phyloP scores from a whole-genome alignment of 306 rosid species.

The Coriaria nepalensis region DNA sequence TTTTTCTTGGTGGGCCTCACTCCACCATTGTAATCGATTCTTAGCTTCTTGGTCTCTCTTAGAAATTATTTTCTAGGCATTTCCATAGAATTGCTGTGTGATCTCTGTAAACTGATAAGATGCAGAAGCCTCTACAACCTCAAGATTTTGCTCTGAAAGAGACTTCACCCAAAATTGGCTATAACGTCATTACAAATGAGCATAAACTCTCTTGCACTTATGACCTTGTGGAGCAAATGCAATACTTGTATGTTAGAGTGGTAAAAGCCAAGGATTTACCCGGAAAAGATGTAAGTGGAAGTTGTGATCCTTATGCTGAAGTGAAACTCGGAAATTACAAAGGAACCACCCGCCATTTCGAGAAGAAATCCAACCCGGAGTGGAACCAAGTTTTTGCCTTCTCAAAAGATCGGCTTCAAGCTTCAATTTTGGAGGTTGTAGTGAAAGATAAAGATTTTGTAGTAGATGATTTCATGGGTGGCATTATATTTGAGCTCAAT shows the following conservation, averaged over 20 bases:
- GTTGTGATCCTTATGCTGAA: constrained; percentile 87
- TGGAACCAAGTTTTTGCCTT: constrained; percentile 83
- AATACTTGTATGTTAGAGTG: constrained; percentile 66
- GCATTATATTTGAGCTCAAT: constrained; percentile 46
- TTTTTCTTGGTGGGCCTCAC: no score
- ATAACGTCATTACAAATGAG: constrained; percentile 30
- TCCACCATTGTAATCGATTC: no score
- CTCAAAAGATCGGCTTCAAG: constrained; percentile 75
- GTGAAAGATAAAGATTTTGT: constrained; percentile 79
- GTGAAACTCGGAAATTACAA: constrained; percentile 83
- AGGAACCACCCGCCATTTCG: constrained; percentile 62
- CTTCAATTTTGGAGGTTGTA: constrained; percentile 62
- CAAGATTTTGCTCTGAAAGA: constrained; percentile 71
- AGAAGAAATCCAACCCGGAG: constrained; percentile 66
- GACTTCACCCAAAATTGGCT: constrained; percentile 80
- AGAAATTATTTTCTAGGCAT: no score
- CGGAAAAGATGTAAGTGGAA: constrained; percentile 63
- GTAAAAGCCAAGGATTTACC: constrained; percentile 87
- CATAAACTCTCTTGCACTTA: constrained; percentile 80
- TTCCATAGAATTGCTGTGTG: no score
- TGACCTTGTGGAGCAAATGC: constrained; percentile 93
- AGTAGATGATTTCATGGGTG: constrained; percentile 63
- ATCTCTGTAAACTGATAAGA: no score
- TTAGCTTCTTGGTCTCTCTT: no score
- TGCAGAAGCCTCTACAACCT: constrained; percentile 64